Evolutionary conservation across 2,329 filamentous ascomycete genomes (phyloP).

Genomic region (Cytospora paraplurivora): DNA sequence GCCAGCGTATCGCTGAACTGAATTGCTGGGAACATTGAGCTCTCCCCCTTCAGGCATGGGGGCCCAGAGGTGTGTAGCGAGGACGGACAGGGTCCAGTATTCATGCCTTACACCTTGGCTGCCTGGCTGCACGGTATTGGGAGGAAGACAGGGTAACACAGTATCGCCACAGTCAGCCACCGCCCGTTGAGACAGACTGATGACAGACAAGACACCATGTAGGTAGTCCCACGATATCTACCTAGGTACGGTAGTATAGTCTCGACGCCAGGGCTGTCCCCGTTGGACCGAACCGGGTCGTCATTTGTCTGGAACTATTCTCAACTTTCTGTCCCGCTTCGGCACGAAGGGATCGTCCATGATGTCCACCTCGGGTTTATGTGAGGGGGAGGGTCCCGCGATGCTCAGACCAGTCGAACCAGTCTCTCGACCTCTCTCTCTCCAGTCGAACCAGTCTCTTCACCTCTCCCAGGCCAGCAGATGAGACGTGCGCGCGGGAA

Average conservation of each 20-base stretch:
- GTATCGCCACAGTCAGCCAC: neutral
- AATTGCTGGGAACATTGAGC: neutral
- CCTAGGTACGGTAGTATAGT: neutral
- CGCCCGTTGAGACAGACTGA: neutral
- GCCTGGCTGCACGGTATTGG: neutral
- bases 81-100: neutral
- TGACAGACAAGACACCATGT: constrained; percentile 1
- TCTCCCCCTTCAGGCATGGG: neutral
- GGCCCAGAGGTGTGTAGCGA: neutral
- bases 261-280: constrained; percentile 19
- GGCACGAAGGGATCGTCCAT: constrained; percentile 20
- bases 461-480: constrained; percentile 13
- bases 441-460: too few species aligned
- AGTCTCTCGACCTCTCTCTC: neutral
- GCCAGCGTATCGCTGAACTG: neutral
- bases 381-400: neutral
- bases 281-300: constrained; percentile 4
- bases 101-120: neutral
- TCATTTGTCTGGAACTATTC: constrained; percentile 2
- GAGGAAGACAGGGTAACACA: neutral
- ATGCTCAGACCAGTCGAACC: constrained; percentile 18
- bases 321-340: constrained; percentile 17
- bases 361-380: constrained; percentile 14
- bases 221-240: too few species aligned
- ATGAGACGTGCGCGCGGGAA: constrained; percentile 27